Conservation (phyloP, 768 basidiomycete species). For the Rhizopogon vesiculosus region DNA sequence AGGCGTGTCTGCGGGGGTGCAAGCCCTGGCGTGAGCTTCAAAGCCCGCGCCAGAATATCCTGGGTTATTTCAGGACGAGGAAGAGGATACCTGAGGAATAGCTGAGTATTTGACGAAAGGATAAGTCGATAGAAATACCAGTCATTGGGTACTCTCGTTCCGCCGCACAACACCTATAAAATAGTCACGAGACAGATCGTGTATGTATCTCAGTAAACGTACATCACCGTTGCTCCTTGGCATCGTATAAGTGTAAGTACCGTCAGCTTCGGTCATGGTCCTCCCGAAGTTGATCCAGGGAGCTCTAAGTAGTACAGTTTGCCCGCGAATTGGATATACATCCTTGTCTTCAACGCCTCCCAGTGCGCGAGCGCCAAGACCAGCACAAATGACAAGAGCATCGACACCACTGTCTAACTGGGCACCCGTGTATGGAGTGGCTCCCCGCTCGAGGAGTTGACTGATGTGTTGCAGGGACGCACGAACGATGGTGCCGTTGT, state of each 20-base stretch:
- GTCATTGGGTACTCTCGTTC: slow-evolving; percentile 53
- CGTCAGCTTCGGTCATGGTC: slow-evolving; percentile 25
- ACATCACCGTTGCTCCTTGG: slow-evolving; percentile 37
- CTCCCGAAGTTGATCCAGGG: slow-evolving; percentile 43
- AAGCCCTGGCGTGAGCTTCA: slow-evolving; percentile 53
- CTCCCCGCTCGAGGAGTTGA: slow-evolving; percentile 36
- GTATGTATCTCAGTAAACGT: slow-evolving; percentile 11
- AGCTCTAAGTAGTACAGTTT: slow-evolving; percentile 38
- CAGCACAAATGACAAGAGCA: slow-evolving; percentile 67
- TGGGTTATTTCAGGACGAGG: slow-evolving; percentile 59
- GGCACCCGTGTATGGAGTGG: slow-evolving; percentile 4
- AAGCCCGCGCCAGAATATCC: slow-evolving; percentile 49
- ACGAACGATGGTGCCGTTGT: slow-evolving; percentile 60
- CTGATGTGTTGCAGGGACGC: slow-evolving; percentile 62
- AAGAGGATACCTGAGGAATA: slow-evolving; percentile 48
- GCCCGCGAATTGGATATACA: slow-evolving; percentile 43
- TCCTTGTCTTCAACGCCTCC: slow-evolving; percentile 49
- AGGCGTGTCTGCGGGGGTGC: slow-evolving; percentile 50
- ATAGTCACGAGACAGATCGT: background rate
- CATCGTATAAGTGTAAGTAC: slow-evolving; percentile 31
- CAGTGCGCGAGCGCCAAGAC: slow-evolving; percentile 51
- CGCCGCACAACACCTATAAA: slow-evolving; percentile 51
- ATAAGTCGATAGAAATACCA: slow-evolving; percentile 36
- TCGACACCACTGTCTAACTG: slow-evolving; percentile 20
- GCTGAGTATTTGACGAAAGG: background rate